A percentile compares a stretch with the other conserved stretches of the same genome.
Evolutionary conservation across 371 early-diverging fungal genomes (phyloP).

Genomic region (Mucor irregularis): DNA sequence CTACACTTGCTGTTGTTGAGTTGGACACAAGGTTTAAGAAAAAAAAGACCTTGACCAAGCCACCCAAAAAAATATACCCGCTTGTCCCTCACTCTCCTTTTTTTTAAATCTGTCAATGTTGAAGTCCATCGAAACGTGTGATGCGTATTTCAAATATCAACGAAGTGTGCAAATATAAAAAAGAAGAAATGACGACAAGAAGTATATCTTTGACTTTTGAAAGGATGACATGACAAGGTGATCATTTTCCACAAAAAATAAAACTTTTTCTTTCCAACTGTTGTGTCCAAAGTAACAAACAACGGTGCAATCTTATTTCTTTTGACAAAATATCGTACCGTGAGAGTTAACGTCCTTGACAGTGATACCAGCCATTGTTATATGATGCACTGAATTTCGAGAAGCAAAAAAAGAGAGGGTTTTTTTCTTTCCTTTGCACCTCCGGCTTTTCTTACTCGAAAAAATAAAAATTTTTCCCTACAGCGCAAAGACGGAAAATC

Average conservation of each 20-base stretch:
- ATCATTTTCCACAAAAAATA: background rate
- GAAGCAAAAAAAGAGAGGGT: constrained; percentile 27
- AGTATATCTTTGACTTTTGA: background rate
- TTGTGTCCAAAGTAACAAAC: background rate
- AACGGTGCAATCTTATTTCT: background rate
- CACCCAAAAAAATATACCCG: too few relatives aligned
- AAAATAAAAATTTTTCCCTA: constrained; percentile 22
- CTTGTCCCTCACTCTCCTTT: too few relatives aligned
- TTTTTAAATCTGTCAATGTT: too few relatives aligned
- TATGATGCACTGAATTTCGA: constrained; percentile 32
- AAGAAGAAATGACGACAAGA: background rate
- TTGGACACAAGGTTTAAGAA: too few relatives aligned
- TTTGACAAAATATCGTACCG: constrained; percentile 35
- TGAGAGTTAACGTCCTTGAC: constrained; percentile 95
- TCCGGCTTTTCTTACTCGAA: constrained; percentile 3
- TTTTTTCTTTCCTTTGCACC: constrained; percentile 1
- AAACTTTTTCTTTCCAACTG: background rate
- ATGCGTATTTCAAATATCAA: too few relatives aligned
- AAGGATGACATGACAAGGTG: too few relatives aligned
- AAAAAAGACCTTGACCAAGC: constrained; percentile 22
- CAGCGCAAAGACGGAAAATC: background rate
- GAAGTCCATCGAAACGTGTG: too few relatives aligned
- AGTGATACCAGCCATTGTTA: constrained; percentile 68
- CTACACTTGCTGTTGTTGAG: too few relatives aligned
- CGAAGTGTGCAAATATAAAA: too few relatives aligned